Conservation (phyloP, 768 basidiomycete species). For the Punctularia strigosozonata region DNA sequence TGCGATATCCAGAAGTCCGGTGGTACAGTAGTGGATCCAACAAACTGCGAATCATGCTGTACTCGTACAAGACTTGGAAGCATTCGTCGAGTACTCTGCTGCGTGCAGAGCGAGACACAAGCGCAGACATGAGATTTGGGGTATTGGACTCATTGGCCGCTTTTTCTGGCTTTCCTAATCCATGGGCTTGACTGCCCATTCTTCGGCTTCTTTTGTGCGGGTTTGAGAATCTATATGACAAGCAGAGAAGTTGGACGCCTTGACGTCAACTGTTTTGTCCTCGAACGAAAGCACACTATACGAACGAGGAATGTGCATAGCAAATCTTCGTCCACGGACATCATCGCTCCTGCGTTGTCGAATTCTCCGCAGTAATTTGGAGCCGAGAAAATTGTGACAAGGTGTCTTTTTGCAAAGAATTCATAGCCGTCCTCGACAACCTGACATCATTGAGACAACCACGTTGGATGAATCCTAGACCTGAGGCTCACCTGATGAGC, state of each 20-base stretch:
- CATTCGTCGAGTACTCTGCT: too few relatives aligned
- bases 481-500: constrained; percentile 75
- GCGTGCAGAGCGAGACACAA: too few relatives aligned
- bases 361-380: constrained; percentile 96
- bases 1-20: too few relatives aligned
- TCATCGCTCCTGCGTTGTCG: constrained; percentile 99
- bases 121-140: too few relatives aligned
- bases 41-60: too few relatives aligned
- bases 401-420: constrained; percentile 94
- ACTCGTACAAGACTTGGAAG: too few relatives aligned
- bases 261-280: neutral
- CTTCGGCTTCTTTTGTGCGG: constrained; percentile 97
- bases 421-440: constrained; percentile 99
- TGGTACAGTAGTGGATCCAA: too few relatives aligned
- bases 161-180: too few relatives aligned
- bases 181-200: too few relatives aligned
- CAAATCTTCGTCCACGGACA: constrained; percentile 97
- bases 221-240: constrained; percentile 79
- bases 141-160: too few relatives aligned
- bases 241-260: too few relatives aligned
- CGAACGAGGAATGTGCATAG: constrained; percentile 94
- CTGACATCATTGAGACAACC: constrained; percentile 23
- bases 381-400: constrained; percentile 95
- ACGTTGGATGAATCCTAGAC: neutral
- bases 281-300: too few relatives aligned